phyloP scores from a whole-genome alignment of 2,329 filamentous ascomycete species.

The Fusarium compactum region DNA sequence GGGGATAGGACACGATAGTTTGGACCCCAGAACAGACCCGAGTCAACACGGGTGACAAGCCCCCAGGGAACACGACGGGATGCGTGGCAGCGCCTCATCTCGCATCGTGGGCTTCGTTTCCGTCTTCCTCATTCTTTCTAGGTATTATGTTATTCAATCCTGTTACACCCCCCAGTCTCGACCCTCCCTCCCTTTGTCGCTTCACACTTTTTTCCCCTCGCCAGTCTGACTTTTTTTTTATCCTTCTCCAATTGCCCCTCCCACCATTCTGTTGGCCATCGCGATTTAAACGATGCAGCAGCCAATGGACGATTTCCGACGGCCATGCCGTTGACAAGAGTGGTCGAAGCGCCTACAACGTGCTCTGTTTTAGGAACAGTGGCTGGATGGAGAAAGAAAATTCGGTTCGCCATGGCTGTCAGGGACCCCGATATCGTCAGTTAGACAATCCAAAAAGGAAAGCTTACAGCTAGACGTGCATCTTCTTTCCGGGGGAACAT shows the following conservation, averaged over 20 bases:
- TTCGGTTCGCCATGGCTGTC: constrained; percentile 17
- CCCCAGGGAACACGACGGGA: constrained; percentile 3
- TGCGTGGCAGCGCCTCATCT: constrained; percentile 28
- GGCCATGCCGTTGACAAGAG: constrained; percentile 30
- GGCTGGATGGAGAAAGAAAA: constrained; percentile 20
- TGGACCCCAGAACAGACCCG: constrained; percentile 2
- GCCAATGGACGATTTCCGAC: constrained; percentile 27
- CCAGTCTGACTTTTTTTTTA: not conserved
- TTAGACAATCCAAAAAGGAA: constrained; percentile 22
- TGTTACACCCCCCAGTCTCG: constrained; percentile 26
- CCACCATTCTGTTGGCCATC: constrained; percentile 34
- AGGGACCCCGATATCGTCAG: constrained; percentile 26
- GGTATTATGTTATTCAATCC: constrained; percentile 3
- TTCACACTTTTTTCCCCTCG: constrained; percentile 9
- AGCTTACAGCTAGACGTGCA: constrained; percentile 24
- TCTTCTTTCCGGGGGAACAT: constrained; percentile 22
- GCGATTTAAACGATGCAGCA: constrained; percentile 30
- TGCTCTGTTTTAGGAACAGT: constrained; percentile 33
- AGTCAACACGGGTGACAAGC: not conserved
- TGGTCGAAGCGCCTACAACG: constrained; percentile 27
- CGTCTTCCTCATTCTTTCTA: not conserved
- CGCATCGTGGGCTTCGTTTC: constrained; percentile 34
- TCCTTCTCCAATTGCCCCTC: constrained; percentile 39
- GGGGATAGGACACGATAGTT: constrained; percentile 3
- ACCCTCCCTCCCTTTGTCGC: constrained; percentile 11